Evolutionary conservation across 1,139 yeast genomes (phyloP).

Genomic region (Taphrina betulina): DNA sequence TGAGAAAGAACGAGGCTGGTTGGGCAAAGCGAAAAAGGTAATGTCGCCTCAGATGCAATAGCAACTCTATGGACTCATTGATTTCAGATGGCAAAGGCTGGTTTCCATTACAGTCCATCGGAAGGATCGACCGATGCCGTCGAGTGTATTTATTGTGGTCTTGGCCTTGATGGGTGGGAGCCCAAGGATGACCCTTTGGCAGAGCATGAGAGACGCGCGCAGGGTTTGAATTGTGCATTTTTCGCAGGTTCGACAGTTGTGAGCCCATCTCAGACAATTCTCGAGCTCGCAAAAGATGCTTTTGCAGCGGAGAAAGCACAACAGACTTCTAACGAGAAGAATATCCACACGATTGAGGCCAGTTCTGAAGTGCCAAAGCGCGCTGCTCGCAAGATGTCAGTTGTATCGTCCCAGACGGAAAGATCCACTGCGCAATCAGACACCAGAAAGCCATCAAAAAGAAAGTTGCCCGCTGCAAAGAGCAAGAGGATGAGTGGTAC

Average conservation of each 20-base stretch:
- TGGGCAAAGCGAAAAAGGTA: conserved; percentile 47
- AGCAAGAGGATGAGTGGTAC: background rate
- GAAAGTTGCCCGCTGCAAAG: conserved; percentile 1
- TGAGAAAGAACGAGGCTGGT: conserved; percentile 48
- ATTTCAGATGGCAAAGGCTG: conserved; percentile 61
- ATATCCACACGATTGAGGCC: no score
- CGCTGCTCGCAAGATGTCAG: background rate
- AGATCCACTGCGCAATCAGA: no score
- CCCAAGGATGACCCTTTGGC: conserved; percentile 58
- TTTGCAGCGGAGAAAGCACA: conserved; percentile 12
- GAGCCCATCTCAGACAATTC: conserved; percentile 21
- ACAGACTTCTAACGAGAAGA: background rate
- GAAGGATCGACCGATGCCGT: conserved; percentile 61
- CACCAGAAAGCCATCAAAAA: conserved; percentile 3
- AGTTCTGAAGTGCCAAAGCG: background rate
- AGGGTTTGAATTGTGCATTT: conserved; percentile 55
- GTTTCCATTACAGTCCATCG: conserved; percentile 71
- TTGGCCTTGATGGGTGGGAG: conserved; percentile 72
- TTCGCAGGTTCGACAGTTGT: conserved; percentile 42
- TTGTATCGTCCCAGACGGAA: background rate
- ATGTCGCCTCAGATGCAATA: conserved; percentile 33
- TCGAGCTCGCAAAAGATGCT: conserved; percentile 30
- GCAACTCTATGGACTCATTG: background rate
- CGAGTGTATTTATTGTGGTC: conserved; percentile 68
- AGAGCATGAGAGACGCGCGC: conserved; percentile 43